Percentiles rank a stretch among this genome's conserved stretches.
Evolutionary conservation across 2,329 filamentous ascomycete species (phyloP).

Genomic region (Fusarium nematophilum): DNA sequence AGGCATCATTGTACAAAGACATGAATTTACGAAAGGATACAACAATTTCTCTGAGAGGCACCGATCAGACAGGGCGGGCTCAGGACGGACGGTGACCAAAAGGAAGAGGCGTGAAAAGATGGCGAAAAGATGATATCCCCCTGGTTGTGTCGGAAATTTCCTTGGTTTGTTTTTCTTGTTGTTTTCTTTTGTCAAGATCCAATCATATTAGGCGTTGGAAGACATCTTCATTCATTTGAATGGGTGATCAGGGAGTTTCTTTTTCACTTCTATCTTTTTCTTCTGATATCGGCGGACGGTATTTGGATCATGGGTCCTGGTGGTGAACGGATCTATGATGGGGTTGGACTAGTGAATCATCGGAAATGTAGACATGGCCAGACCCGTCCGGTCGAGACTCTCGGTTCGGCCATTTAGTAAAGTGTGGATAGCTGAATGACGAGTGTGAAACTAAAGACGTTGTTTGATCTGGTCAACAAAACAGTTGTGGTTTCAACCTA

Average conservation of each 20-base stretch:
- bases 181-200: constrained; percentile 34
- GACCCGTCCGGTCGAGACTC: background rate
- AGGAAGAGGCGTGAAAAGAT: constrained; percentile 42
- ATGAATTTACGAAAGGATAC: constrained; percentile 50
- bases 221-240: constrained; percentile 37
- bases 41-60: constrained; percentile 40
- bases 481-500: constrained; percentile 23
- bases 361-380: background rate
- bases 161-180: constrained; percentile 32
- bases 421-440: background rate
- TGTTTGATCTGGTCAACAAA: background rate
- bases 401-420: background rate
- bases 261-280: constrained; percentile 4
- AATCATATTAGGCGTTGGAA: constrained; percentile 42
- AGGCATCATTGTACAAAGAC: constrained; percentile 48
- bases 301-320: constrained; percentile 21
- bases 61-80: constrained; percentile 46
- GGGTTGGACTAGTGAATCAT: constrained; percentile 12
- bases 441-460: constrained; percentile 23
- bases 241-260: constrained; percentile 37
- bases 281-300: constrained; percentile 15
- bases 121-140: constrained; percentile 45
- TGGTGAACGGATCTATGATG: constrained; percentile 12
- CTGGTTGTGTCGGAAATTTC: constrained; percentile 38
- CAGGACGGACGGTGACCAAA: constrained; percentile 41